These are phyloP conservation scores for Prinsepia uniflora DNA, from an alignment of 306 rosid genomes.

Conservation along the genomic window DNA sequence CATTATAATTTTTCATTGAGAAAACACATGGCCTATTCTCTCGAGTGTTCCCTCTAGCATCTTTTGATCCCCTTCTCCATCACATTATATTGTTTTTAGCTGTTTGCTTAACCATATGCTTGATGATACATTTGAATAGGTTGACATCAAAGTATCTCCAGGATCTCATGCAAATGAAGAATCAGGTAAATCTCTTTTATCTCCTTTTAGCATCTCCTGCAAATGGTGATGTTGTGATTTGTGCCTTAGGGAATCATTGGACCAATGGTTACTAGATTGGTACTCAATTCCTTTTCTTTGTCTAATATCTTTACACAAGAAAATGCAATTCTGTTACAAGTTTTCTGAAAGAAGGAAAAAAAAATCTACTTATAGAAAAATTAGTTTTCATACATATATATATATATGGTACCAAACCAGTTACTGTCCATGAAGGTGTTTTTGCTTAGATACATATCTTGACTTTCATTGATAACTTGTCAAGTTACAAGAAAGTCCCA, in stretches of 20 bases:
- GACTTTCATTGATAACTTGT: not conserved
- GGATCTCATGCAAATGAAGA: constrained; percentile 96
- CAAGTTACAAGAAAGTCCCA: constrained; percentile 3
- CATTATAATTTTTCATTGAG: no score
- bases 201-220: not conserved
- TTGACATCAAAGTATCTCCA: constrained; percentile 90
- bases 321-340: not conserved
- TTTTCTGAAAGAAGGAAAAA: not conserved
- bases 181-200: constrained; percentile 46
- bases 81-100: not conserved
- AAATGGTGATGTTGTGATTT: not conserved
- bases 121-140: constrained; percentile 46
- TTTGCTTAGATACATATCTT: not conserved
- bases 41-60: no score
- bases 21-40: no score
- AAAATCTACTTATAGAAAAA: not conserved
- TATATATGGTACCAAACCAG: not conserved
- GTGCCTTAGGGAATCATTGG: not conserved
- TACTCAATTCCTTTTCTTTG: not conserved
- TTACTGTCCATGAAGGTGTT: not conserved
- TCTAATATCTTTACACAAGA: constrained; percentile 3
- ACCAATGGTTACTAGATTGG: not conserved
- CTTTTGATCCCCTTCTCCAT: not conserved
- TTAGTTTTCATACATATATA: not conserved
- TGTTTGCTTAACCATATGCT: constrained; percentile 16